Evolutionary conservation across 176 grass and related monocot genomes (phyloP), one percentile per base, ranked within the genome.

Genomic region (Miscanthus lutarioriparius): DNA sequence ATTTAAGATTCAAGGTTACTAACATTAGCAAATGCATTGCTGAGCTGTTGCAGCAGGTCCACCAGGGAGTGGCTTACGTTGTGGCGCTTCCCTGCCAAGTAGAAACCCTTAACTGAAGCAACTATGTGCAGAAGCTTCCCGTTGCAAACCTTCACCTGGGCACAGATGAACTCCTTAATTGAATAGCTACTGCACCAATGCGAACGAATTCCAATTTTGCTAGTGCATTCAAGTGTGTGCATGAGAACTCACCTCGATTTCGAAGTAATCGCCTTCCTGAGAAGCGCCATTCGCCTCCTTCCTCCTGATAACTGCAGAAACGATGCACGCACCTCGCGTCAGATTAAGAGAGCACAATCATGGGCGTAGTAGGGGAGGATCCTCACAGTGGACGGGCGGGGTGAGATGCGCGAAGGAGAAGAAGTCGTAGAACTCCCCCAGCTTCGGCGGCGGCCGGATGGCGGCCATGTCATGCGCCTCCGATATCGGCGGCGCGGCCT

Each of bases 341-440:
- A 84, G 43, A 41, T 37, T 1, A 77, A 67, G 58, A 68, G 10
- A 51, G 22, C 11, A 5, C 1, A 59, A 0, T 28, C n/a, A 40
- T 8, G 67, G 10, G n/a, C 6, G 33, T 11, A 56, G 12, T 22
- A 32, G n/a, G 48, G 15, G 45, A 48, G 63, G 16, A 76, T 22
- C 32, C 82, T 78, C 95, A 98, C 97, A 96, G 63, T 92, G 91
- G 79, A 99, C 82, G 30, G 97, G 97, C 73, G 93, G 84, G 3
- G 84, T 89, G 80, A 99, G 66, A 54, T 99, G 86, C 12, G 91
- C 80, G 90, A 99, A 93, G 74, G 97, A 99, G 93, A 99, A 92
- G 93, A 99, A 99, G 63, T 99, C 93, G 77, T 99, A 99, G 88
- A 99, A 99, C 39, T 99, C 91, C 25, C 91, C 86, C 15, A 99